Conservation (phyloP, 805 yeast genomes). For the Wickerhamiella sorbophila region DNA sequence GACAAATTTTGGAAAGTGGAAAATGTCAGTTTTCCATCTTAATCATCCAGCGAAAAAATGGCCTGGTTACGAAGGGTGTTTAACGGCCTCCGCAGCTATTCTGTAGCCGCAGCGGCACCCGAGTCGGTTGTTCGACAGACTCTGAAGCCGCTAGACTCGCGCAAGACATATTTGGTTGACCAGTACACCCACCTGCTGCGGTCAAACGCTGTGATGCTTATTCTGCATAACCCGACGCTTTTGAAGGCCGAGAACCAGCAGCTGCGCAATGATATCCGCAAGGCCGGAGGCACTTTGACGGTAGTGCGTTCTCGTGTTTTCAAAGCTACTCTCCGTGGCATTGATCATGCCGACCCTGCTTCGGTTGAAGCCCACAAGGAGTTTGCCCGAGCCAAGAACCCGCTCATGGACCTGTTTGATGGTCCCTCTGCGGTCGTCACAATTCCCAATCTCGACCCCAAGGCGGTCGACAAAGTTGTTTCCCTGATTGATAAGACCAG, state of each 20-base stretch:
- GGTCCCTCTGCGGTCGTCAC: slow-evolving; percentile 82
- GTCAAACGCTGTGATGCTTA: slow-evolving; percentile 52
- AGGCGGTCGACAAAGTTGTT: slow-evolving; percentile 44
- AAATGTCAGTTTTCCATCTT: background rate
- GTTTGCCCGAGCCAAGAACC: slow-evolving; percentile 35
- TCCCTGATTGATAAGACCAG: slow-evolving; percentile 46
- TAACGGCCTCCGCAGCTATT: background rate
- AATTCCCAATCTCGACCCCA: slow-evolving; percentile 58
- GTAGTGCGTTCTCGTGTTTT: slow-evolving; percentile 58
- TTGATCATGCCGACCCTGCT: slow-evolving; percentile 62
- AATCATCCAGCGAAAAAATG: background rate
- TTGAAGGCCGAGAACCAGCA: slow-evolving; percentile 50
- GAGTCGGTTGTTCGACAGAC: slow-evolving; percentile 24
- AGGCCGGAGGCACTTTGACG: slow-evolving; percentile 55
- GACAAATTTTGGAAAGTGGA: background rate
- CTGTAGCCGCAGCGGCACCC: background rate
- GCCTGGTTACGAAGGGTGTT: background rate
- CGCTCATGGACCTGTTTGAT: slow-evolving; percentile 49
- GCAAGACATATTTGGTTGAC: slow-evolving; percentile 81
- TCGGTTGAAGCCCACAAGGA: slow-evolving; percentile 34
- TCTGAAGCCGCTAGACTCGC: slow-evolving; percentile 47
- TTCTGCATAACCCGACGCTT: slow-evolving; percentile 76
- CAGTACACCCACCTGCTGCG: slow-evolving; percentile 59
- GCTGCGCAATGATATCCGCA: slow-evolving; percentile 45
- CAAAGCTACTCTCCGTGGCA: slow-evolving; percentile 60